These are phyloP conservation scores for Cryptosporidium sp. DNA, from an alignment of 169 alveolate species.

Conservation along the genomic window DNA sequence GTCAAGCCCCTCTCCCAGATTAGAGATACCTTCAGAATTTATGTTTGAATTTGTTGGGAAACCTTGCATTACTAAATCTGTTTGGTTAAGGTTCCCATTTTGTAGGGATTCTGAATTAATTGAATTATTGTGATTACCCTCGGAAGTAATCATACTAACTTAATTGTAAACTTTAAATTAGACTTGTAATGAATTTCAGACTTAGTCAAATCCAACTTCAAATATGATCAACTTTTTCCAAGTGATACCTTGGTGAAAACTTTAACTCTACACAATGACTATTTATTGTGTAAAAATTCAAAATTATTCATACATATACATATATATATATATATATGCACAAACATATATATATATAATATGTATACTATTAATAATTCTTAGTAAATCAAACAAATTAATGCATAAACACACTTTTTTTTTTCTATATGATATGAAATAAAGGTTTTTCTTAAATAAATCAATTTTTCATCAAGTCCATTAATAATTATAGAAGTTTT, in stretches of 20 bases:
- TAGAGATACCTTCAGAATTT: background rate
- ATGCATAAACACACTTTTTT: slow-evolving; percentile 10
- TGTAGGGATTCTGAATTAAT: slow-evolving; percentile 7
- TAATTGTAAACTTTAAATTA: background rate
- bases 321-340: slow-evolving; percentile 3
- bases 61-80: background rate
- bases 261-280: background rate
- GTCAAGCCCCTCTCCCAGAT: background rate
- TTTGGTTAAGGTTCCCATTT: background rate
- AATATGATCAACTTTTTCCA: background rate
- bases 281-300: background rate
- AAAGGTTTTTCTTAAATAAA: background rate
- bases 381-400: background rate
- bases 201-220: background rate
- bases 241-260: background rate
- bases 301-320: slow-evolving; percentile 9
- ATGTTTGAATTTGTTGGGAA: background rate
- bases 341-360: background rate
- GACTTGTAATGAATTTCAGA: background rate
- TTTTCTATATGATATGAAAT: background rate
- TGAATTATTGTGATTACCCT: background rate
- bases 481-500: background rate
- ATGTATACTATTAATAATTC: slow-evolving; percentile 1
- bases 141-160: background rate
- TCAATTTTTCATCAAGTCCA: background rate